These are phyloP conservation scores for Sonneratia alba DNA, from an alignment of 345 rosid genomes.

Conservation along the genomic window DNA sequence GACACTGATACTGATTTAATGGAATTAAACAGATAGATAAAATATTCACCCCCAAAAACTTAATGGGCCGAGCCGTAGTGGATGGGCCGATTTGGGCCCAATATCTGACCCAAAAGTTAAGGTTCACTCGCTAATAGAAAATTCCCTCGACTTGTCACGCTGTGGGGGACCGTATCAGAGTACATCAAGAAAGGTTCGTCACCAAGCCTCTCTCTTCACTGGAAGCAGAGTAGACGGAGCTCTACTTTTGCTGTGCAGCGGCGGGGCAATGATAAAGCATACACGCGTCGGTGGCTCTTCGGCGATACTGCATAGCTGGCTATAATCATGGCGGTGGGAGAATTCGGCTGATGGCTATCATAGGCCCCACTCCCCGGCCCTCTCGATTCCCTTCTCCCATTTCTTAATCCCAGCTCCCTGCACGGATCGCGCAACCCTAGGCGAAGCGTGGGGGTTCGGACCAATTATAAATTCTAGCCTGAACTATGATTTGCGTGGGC, in stretches of 20 bases:
- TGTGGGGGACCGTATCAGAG: neutral
- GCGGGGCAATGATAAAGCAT: neutral
- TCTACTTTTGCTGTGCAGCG: neutral
- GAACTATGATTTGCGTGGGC: constrained; percentile 6
- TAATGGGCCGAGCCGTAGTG: too few species aligned
- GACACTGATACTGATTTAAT: too few species aligned
- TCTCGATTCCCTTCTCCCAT: neutral
- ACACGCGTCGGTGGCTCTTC: neutral
- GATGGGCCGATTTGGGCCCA: too few species aligned
- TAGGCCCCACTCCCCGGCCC: neutral
- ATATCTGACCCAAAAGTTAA: too few species aligned
- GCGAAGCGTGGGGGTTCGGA: constrained; percentile 13
- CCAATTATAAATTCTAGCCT: neutral
- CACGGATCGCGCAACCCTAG: neutral
- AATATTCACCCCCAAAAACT: too few species aligned
- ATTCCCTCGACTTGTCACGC: neutral
- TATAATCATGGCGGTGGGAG: constrained; percentile 6
- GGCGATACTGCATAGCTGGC: neutral
- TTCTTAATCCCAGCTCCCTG: neutral
- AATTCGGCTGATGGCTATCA: neutral
- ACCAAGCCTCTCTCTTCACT: too few species aligned
- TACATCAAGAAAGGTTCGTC: too few species aligned
- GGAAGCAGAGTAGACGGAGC: too few species aligned
- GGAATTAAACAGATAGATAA: too few species aligned
- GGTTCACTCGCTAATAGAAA: neutral